Conservation (phyloP, 768 basidiomycete genomes). For the Russula olivacea region DNA sequence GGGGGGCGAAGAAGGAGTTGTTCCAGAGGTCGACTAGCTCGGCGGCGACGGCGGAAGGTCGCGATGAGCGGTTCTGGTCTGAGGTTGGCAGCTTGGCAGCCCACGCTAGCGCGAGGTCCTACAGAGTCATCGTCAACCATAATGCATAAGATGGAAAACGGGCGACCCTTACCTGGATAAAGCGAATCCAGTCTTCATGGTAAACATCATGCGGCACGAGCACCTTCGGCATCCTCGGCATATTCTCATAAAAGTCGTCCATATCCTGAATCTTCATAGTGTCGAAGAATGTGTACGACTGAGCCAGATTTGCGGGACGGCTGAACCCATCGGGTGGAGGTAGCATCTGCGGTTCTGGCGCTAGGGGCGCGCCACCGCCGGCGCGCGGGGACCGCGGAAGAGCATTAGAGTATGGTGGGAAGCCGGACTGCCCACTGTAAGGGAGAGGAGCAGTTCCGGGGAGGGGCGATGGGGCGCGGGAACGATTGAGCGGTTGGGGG, state of each 20-base stretch:
- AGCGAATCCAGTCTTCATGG: conserved; percentile 72
- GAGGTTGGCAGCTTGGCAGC: conserved; percentile 64
- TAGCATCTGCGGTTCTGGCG: conserved; percentile 27
- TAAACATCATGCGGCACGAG: conserved; percentile 73
- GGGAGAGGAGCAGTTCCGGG: conserved; percentile 14
- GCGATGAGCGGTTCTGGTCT: conserved; percentile 44
- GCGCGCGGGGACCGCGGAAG: conserved; percentile 19
- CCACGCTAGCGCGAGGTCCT: conserved; percentile 78
- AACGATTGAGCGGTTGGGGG: conserved; percentile 19
- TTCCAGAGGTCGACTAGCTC: conserved; percentile 82
- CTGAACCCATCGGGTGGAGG: conserved; percentile 65
- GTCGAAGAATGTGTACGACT: conserved; percentile 64
- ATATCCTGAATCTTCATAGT: conserved; percentile 68
- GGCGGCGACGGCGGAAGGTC: conserved; percentile 53
- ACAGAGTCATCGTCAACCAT: conserved; percentile 3
- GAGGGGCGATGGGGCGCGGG: conserved; percentile 21
- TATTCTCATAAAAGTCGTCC: conserved; percentile 61
- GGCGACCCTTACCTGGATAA: conserved; percentile 54
- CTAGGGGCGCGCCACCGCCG: conserved; percentile 14
- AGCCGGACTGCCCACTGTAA: conserved; percentile 22
- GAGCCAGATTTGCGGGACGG: conserved; percentile 61
- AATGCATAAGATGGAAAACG: too few relatives aligned
- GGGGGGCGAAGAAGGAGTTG: conserved; percentile 61
- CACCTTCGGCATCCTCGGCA: conserved; percentile 67
- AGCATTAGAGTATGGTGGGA: conserved; percentile 3